Conservation (phyloP, 305 asterid genomes). For the Fraxinus dipetala region DNA sequence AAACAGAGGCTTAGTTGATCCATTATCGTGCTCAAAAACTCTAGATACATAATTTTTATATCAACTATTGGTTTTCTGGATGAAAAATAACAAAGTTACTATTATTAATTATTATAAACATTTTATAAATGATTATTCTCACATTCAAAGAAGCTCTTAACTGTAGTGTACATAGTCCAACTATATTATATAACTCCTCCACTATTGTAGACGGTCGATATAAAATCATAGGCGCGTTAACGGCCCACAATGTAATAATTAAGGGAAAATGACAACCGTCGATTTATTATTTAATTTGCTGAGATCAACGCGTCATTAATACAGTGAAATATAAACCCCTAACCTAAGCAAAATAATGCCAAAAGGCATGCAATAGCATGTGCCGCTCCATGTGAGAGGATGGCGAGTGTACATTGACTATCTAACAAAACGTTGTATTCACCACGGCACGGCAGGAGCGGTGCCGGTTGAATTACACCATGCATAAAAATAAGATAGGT, state of each 20-base stretch:
- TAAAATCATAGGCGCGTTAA: background rate
- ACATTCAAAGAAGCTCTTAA: no score
- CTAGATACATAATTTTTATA: no score
- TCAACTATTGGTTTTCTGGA: no score
- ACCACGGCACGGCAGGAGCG: background rate
- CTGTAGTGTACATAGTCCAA: background rate
- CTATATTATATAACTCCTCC: background rate
- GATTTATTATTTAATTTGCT: background rate
- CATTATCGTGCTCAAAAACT: no score
- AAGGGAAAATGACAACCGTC: slow-evolving; percentile 8
- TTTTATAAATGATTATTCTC: no score
- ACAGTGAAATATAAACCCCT: background rate
- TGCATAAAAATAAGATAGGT: background rate
- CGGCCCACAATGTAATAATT: background rate
- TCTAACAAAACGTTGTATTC: background rate
- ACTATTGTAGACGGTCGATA: background rate
- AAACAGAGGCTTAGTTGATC: no score
- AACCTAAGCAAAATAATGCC: background rate
- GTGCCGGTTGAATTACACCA: background rate
- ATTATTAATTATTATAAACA: no score
- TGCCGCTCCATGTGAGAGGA: slow-evolving; percentile 28
- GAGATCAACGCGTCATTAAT: slow-evolving; percentile 22
- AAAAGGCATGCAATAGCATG: slow-evolving; percentile 9
- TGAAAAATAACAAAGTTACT: background rate
- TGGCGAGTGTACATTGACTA: background rate